Percentiles rank a stretch among this genome's conserved stretches.
phyloP scores from a whole-genome alignment of 352 stramenopile species.

The Phytophthora pinifolia region DNA sequence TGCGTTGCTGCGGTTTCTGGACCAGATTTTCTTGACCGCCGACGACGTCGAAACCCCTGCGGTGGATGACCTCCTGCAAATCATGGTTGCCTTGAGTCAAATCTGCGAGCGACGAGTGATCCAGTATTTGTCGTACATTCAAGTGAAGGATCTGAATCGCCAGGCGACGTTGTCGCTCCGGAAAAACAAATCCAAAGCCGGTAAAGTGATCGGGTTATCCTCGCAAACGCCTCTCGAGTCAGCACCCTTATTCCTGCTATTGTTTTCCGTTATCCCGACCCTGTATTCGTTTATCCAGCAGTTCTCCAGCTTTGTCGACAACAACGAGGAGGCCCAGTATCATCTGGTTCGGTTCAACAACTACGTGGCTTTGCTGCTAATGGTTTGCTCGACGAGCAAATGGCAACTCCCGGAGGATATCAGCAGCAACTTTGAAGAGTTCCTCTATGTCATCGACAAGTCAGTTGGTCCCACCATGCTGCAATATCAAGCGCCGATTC shows the following conservation, averaged over 20 bases:
- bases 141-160: constrained; percentile 52
- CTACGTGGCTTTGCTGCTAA: constrained; percentile 37
- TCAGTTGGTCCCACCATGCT: constrained; percentile 28
- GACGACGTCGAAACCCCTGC: constrained; percentile 53
- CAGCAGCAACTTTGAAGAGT: constrained; percentile 38
- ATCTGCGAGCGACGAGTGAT: constrained; percentile 36
- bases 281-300: constrained; percentile 57
- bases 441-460: constrained; percentile 53
- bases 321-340: constrained; percentile 25
- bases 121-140: constrained; percentile 39
- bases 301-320: constrained; percentile 49
- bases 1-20: constrained; percentile 56
- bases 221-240: constrained; percentile 37
- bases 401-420: constrained; percentile 35
- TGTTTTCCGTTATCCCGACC: constrained; percentile 45
- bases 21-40: constrained; percentile 57
- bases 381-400: constrained; percentile 29
- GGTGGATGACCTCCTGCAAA: constrained; percentile 38
- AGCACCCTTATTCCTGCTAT: constrained; percentile 36
- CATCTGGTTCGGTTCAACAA: constrained; percentile 31
- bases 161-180: constrained; percentile 42
- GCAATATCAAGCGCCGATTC: constrained; percentile 15
- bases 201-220: constrained; percentile 24
- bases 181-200: constrained; percentile 45
- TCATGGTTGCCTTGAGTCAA: constrained; percentile 33